These are phyloP conservation scores for Pseudogymnoascus sp. DNA, from an alignment of 2,329 filamentous ascomycete species.

Conservation along the genomic window DNA sequence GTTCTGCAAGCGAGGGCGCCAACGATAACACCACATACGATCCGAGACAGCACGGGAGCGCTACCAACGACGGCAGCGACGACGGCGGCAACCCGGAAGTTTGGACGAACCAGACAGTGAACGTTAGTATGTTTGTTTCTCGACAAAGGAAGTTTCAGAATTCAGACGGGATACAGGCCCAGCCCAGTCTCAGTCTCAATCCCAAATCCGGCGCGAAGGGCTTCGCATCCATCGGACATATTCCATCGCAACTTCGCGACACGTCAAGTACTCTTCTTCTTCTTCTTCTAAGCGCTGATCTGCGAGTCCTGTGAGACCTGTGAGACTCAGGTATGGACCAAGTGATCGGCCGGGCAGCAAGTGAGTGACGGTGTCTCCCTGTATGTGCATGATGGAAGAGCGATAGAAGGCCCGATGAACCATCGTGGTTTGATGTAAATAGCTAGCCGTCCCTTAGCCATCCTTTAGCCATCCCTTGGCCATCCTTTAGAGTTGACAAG, in stretches of 20 bases:
- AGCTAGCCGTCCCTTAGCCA: neutral
- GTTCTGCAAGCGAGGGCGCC: neutral
- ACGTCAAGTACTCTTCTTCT: neutral
- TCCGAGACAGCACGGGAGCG: neutral
- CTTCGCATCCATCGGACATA: neutral
- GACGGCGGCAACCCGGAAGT: neutral
- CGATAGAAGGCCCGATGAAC: slow-evolving; percentile 4
- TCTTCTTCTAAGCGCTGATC: neutral
- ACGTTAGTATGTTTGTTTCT: neutral
- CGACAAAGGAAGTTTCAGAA: neutral
- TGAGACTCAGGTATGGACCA: neutral
- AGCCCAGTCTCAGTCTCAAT: neutral
- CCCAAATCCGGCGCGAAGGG: neutral
- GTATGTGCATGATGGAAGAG: neutral
- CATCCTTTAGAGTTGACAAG: slow-evolving; percentile 7
- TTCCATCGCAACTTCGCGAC: neutral
- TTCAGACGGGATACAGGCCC: neutral
- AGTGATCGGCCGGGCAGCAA: neutral
- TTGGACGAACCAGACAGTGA: neutral
- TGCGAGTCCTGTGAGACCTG: neutral
- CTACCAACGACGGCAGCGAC: neutral
- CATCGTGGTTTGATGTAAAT: slow-evolving; percentile 2
- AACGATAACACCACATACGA: neutral
- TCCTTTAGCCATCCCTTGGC: neutral
- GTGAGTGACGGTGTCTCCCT: neutral